Evolutionary conservation across 1,284 basidiomycete species (phyloP), one percentile per base, ranked within the genome.

Genomic region (Irpex rosettiformis): DNA sequence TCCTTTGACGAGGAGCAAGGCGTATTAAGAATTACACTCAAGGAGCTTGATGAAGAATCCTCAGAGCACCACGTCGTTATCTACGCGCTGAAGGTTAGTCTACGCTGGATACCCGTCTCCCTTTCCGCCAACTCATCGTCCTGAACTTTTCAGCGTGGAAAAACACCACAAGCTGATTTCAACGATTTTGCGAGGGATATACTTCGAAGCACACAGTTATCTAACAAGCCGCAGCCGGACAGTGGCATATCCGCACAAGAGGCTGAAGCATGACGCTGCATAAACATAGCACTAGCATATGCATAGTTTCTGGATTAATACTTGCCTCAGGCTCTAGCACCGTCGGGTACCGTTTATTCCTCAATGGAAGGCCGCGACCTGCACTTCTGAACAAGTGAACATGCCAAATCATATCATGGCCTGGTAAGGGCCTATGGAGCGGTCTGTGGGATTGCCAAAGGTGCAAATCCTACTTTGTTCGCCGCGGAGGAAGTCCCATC

Each of bases 1-100:
- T 76, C 79, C 21, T 86, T 77, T 65, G 82, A 86, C 61, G 70
- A 74, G 27, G 75, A 79, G 47, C 84, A 87, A 60, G 76, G 76
- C 56, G 75, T 80, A 8, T 69, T 87, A 45, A 80, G 84, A 22
- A 67, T 88, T 3, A 74, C 81, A n/a, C 65, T 82, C 57, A 82
- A 80, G 64, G 84, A 86, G 66, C 67, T 72, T 16, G 61, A 73
- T 40, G 69, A 71, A 66, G 42, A 64, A 43, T 30, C 65, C 58
- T 58, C 55, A 7, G 60, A 53, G 3, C 59, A 69, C 49, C 61
- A 66, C 43, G 54, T 73, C 27, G 70, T 75, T 40, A 58, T 79
- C 11, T 78, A 78, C 60, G 77, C 73, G 3, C 55, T 79, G 16
- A 78, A 73, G 75, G 77, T 77, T 18, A 28, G 63, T 65, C 24